Evolutionary conservation across 176 grass and related monocot genomes (phyloP).

Genomic region (Themeda triandra): DNA sequence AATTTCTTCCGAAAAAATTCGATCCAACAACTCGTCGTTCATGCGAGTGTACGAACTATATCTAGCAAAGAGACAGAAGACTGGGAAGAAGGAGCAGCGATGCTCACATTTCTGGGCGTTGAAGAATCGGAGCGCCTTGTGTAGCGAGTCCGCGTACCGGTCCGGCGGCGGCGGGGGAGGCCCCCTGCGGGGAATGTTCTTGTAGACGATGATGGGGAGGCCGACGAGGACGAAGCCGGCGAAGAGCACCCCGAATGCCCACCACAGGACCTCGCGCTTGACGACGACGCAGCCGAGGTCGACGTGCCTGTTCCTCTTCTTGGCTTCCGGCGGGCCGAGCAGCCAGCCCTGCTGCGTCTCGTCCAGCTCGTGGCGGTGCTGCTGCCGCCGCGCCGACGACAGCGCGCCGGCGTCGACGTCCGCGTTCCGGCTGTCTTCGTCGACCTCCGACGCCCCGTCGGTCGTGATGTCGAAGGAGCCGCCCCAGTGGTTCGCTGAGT

Average conservation of each 20-base stretch:
- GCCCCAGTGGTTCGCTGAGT: slow-evolving; percentile 75
- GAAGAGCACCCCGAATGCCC: slow-evolving; percentile 41
- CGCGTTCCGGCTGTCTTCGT: slow-evolving; percentile 78
- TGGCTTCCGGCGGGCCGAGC: slow-evolving; percentile 61
- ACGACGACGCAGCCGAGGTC: slow-evolving; percentile 83
- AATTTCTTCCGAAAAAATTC: background rate
- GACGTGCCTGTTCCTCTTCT: slow-evolving; percentile 88
- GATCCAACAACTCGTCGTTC: background rate
- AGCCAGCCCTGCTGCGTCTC: slow-evolving; percentile 98
- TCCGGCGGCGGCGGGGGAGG: slow-evolving; percentile 47
- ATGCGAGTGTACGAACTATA: background rate
- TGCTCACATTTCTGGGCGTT: slow-evolving; percentile 90
- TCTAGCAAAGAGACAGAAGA: background rate
- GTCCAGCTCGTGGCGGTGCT: slow-evolving; percentile 58
- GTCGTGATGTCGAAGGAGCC: slow-evolving; percentile 77
- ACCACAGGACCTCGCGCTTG: slow-evolving; percentile 77
- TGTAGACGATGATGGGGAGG: slow-evolving; percentile 79
- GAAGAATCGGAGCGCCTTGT: slow-evolving; percentile 97
- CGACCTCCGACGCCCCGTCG: slow-evolving; percentile 43
- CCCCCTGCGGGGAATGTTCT: slow-evolving; percentile 71
- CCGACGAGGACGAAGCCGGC: slow-evolving; percentile 73
- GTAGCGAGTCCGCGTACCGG: slow-evolving; percentile 64
- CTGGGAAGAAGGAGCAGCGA: too few species aligned
- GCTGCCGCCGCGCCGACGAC: slow-evolving; percentile 48
- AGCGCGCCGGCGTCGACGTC: slow-evolving; percentile 64